Percentiles rank a stretch among this genome's conserved stretches.
Evolutionary conservation across 805 yeast genomes (phyloP).

Genomic region (Metschnikowia kofuensis): DNA sequence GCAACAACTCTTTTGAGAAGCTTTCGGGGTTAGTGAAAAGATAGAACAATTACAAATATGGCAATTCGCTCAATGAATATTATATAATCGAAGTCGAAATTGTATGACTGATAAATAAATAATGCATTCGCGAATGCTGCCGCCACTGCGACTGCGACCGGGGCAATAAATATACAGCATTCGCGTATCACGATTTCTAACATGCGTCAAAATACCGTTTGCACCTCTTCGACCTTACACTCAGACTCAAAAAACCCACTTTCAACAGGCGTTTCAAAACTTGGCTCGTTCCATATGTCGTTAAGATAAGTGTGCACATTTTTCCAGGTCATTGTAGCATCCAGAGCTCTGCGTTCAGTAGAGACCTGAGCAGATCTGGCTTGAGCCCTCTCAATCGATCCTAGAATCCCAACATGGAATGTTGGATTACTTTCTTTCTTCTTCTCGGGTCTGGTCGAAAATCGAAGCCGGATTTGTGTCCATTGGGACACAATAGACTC

Average conservation of each 20-base stretch:
- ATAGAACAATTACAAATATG: no score
- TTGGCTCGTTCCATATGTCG: constrained; percentile 6
- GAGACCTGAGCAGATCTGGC: not conserved
- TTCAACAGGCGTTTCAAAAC: not conserved
- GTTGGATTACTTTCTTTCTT: not conserved
- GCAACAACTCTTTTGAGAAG: no score
- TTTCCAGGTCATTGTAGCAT: not conserved
- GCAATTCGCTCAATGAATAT: no score
- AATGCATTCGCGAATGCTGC: no score
- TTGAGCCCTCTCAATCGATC: constrained; percentile 1
- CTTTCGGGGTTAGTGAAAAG: no score
- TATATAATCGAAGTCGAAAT: no score
- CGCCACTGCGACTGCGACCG: no score
- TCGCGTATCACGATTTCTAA: no score
- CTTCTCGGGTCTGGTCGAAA: constrained; percentile 15
- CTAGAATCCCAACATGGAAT: constrained; percentile 8
- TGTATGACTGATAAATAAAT: no score
- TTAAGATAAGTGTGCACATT: constrained; percentile 3
- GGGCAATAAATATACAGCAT: no score
- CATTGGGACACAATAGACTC: constrained; percentile 36
- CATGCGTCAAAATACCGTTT: no score
- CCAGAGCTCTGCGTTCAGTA: not conserved
- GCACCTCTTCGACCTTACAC: not conserved
- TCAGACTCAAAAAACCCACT: not conserved
- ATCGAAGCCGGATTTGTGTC: constrained; percentile 35